Conservation (phyloP, 495 filamentous ascomycete genomes). For the Glarea lozoyensis region DNA sequence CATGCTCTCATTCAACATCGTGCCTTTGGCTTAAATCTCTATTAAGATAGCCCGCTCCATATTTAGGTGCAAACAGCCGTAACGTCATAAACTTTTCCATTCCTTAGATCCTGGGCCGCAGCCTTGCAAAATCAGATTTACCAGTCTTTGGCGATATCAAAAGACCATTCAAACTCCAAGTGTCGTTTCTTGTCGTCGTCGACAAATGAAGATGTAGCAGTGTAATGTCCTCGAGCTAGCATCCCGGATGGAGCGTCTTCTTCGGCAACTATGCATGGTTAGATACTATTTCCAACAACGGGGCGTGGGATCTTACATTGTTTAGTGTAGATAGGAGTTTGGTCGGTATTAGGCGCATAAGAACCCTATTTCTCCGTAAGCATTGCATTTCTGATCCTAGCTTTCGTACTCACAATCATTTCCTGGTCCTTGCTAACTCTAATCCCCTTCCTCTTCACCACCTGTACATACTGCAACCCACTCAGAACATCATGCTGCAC, state of each 20-base stretch:
- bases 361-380: conserved; percentile 47
- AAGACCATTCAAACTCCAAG: conserved; percentile 85
- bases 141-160: conserved; percentile 95
- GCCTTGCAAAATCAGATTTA: conserved; percentile 24
- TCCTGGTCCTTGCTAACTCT: conserved; percentile 82
- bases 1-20: no score
- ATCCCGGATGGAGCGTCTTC: conserved; percentile 89
- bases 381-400: neutral
- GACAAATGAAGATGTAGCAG: conserved; percentile 74
- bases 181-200: conserved; percentile 87
- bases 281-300: conserved; percentile 1
- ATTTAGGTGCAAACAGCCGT: no score
- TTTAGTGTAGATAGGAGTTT: conserved; percentile 78
- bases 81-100: conserved; percentile 3
- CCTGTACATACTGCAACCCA: conserved; percentile 90
- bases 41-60: no score
- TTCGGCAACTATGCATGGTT: conserved; percentile 55
- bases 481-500: conserved; percentile 93
- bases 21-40: no score
- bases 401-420: conserved; percentile 69
- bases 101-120: neutral
- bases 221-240: conserved; percentile 78
- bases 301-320: conserved; percentile 55
- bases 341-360: conserved; percentile 80
- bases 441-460: conserved; percentile 79